phyloP scores from a whole-genome alignment of 305 asterid genomes.

The Fraxinus greggii region DNA sequence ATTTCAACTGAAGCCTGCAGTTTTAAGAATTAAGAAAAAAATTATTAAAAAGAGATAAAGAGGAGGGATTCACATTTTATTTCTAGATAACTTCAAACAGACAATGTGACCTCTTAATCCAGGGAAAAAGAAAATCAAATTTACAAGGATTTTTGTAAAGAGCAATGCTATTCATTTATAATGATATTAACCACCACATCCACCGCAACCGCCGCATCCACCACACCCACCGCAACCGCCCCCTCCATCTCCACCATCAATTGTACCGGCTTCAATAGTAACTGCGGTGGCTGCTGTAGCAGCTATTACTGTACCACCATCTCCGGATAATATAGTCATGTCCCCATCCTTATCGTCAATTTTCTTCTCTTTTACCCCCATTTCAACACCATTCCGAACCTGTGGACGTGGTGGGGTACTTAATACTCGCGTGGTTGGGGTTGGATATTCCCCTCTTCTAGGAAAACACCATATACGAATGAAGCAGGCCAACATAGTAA shows the following conservation, averaged over 20 bases:
- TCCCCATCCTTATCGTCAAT: background rate
- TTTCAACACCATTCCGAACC: background rate
- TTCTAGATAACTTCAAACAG: no score
- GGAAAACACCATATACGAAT: background rate
- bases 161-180: no score
- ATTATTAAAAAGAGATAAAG: no score
- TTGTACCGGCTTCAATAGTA: background rate
- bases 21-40: no score
- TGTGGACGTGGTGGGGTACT: background rate
- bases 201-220: background rate
- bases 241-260: conserved; percentile 2
- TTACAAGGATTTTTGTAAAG: no score
- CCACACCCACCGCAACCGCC: background rate
- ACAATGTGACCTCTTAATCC: no score
- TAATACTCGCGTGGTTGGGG: background rate
- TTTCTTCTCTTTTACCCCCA: background rate
- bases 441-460: background rate
- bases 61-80: no score
- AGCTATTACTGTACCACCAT: background rate
- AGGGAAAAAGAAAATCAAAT: no score
- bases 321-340: background rate
- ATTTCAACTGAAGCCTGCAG: no score
- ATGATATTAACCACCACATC: conserved; percentile 12
- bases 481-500: no score
- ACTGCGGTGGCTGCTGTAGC: background rate